Base-by-base conservation (phyloP, 2,329 filamentous ascomycete species). In the Nigrospora osmanthi region DNA sequence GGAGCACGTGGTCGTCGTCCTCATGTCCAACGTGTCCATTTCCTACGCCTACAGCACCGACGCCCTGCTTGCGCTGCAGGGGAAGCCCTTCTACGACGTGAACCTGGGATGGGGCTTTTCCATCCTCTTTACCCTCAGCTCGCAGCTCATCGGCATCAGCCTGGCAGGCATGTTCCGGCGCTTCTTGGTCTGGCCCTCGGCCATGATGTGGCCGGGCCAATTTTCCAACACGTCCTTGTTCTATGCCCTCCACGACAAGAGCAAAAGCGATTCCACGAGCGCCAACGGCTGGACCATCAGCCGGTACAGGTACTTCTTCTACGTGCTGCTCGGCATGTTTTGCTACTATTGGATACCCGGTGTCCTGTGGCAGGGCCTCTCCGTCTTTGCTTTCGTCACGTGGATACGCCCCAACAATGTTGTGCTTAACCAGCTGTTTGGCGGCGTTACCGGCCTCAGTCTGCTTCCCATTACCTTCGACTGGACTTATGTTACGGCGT, bases 271-370 rank as follows among this genome's bases (percentile, higher is more conserved):
- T 45, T 66, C 69, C 2, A 46, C 56, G 2, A 65, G 64, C 11
- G 56, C 63, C 16, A 65, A 69, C 44, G 70, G 70, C 1, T 74
- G 70, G 71, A 54, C 46, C 10, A 71, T 74, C 17, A 64, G 64
- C 40, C 60, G 66, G 4, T 73, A 73, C 44, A 61, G 67, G 31
- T 73, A 67, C 56, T 75, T 75, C 42, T 61, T 66, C 35, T 59
- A 67, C 42, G 63, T 74, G 1, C 60, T 65, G 0, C 44, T 57
- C 1, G 67, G 51, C 19, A 67, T 71, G 49, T 74, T 74, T 48
- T 52, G 59, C 39, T 76, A 75, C 61, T 78, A 79, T 53, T 78
- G 71, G 64, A 67, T 79, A 33, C 75, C 73, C 0, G 74, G 66
- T 11, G 63, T 74, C 19, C 57, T 78, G 2, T 74, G 67, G 53